Evolutionary conservation across 108 stramenopile genomes (phyloP), one percentile per base, ranked within the genome.

Genomic region (Nitzschia inconspicua): DNA sequence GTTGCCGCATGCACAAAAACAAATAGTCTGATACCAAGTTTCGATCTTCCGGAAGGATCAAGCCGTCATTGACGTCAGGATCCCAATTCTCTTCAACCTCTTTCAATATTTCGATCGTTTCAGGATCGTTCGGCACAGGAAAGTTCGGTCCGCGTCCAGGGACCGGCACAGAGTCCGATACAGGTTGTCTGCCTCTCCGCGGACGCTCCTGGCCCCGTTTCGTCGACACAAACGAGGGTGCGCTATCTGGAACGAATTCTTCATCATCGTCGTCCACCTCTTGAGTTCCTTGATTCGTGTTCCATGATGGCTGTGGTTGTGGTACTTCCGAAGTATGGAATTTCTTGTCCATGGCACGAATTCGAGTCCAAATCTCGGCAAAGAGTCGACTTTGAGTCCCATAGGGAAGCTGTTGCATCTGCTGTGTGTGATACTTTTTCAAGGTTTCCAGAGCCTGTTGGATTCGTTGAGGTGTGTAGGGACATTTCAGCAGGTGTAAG

Each of bases 321-420:
- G 8, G 11, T 37, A 37, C 8, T 37, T 37, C 10, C 10, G 8
- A 8, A 10, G 11, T 37, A 8, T 37, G 36, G 36, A 19, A 3
- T 23, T 20, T 37, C 46, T 60, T 62, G 34, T 81, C 80, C 20
- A 54, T 46, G 3, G 64, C 72, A 28, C 81, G 41, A 13, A 82
- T 36, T 19, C 81, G 47, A 22, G 35, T n/a, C 81, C 81, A 82
- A 18, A 82, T 26, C 27, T 63, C 58, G 49, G 59, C 57, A 39
- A 82, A 75, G 41, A 78, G 42, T 60, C 47, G 46, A 4, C 82
- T 59, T 23, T 83, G 76, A 48, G 68, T 57, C 11, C 82, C 82
- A 44, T 77, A 58, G 2, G 78, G 74, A 27, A 83, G n/a, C 13
- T 52, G 44, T 4, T 43, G 27, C 60, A 79, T 65, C 63, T 83